Evolutionary conservation across 495 filamentous ascomycete species (phyloP), one percentile per base, ranked within the genome.

Genomic region (Aspergillus bridgeri): DNA sequence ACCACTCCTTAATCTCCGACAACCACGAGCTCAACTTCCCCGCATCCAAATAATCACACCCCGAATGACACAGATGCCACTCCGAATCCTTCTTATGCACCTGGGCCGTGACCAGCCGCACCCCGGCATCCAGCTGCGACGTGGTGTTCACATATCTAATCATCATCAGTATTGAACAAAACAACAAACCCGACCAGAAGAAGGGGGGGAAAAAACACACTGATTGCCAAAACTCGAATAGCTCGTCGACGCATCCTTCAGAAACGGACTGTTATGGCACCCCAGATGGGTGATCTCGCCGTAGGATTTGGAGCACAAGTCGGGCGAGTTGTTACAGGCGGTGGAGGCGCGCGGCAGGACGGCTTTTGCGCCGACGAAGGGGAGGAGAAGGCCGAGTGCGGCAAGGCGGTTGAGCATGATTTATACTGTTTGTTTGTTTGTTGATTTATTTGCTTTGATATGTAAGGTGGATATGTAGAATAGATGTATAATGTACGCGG

Each of bases 81-180:
- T 78, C 74, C 8, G 78, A 79, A 56, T 82, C 72, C 49, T 65
- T 60, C 48, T 81, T 70, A 73, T 92, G 88, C 19, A 90, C 83
- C 71, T 92, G 88, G 3, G 78, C 87, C 48, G 88, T 82, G 11
- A 92, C 76, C 23, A 92, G 71, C 7, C 89, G 84, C 51, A 91
- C 81, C 15, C 89, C 89, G 8, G 86, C 86, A 43, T 81, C 79
- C 18, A 91, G 79, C 46, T 89, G 86, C 3, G 82, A 73, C n/a
- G 83, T 84, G n/a, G 85, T 87, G 65, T 89, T 86, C 69, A 79
- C 86, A 69, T 79, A 88, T 58, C 77, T 80, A 56, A 11, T 11
- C 2, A 15, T 15, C 6, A 44, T 2, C 21, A 42, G 51, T 19
- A 6, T 23, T 20, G n/a, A 50, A 24, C 13, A 2, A 25, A 8